These are phyloP conservation scores for Lunularia cruciata DNA, from an alignment of 225 moss, liverwort and hornwort genomes.

Conservation along the genomic window DNA sequence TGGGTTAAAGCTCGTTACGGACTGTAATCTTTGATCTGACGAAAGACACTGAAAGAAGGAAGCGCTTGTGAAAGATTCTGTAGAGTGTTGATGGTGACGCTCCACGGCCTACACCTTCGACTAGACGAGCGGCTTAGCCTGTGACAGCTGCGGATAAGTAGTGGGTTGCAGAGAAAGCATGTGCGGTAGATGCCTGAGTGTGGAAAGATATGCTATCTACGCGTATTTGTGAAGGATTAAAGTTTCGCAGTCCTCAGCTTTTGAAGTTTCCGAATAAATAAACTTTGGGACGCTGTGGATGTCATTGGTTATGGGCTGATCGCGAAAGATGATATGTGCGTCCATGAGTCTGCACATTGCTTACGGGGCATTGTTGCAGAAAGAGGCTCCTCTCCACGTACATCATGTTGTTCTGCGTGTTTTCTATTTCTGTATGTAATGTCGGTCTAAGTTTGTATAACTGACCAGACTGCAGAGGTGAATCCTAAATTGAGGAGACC, in stretches of 20 bases:
- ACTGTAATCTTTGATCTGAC: no score
- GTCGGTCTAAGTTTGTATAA: background rate
- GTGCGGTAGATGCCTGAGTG: slow-evolving; percentile 1
- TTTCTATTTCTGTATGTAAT: background rate
- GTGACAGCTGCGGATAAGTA: slow-evolving; percentile 3
- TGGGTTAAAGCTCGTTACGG: no score
- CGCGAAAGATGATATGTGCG: background rate
- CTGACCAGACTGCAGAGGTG: background rate
- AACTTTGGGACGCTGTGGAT: slow-evolving; percentile 1
- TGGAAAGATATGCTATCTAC: background rate
- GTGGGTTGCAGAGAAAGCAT: slow-evolving; percentile 9
- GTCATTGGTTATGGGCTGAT: slow-evolving; percentile 4
- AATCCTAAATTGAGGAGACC: background rate
- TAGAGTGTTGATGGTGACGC: background rate
- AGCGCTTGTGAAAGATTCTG: slow-evolving; percentile 5
- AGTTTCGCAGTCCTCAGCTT: background rate
- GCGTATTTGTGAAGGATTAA: background rate
- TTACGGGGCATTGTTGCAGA: background rate
- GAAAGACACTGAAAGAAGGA: no score
- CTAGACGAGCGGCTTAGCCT: background rate
- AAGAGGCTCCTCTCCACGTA: background rate
- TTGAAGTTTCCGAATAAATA: background rate
- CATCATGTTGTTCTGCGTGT: background rate
- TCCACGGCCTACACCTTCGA: slow-evolving; percentile 1
- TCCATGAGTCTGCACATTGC: background rate